Base-by-base conservation (phyloP, 2,329 filamentous ascomycete genomes). In the Colletotrichum horii region DNA sequence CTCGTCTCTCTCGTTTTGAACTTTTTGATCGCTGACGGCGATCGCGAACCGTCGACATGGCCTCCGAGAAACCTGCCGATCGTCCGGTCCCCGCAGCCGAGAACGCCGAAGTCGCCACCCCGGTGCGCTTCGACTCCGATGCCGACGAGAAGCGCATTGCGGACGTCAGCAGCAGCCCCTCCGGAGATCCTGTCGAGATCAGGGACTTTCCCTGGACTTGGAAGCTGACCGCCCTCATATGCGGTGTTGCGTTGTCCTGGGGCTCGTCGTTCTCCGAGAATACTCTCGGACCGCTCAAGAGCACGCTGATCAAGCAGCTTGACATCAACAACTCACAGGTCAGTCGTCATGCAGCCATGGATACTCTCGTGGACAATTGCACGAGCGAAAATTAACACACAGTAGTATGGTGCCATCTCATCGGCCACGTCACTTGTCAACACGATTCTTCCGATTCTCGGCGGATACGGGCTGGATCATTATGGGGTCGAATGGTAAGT, bases 201-300 rank as follows among this genome's bases (percentile, higher is more conserved):
- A 71, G 36, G n/a, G 79, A 80, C 60, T 81, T 80, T 36, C 80
- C 79, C 2, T 75, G 76, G 69, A 52, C 70, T 4, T 80, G 79
- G 79, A 80, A 80, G 48, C 38, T 78, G 8, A 78, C 67, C 2
- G 80, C 79, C 15, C 78, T 81, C 15, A 30, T 66, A 24, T 78
- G 78, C 38, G 79, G 79, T 52, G 60, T 80, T 19, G 70, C 71
- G 12, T 76, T 80, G 24, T 80, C 79, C 19, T 80, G 78, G 76
- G 79, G 79, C 28, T 80, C 79, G 9, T 80, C 79, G 1, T 80
- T 80, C 38, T 79, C 79, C 0, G 79, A 80, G 61, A 80, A 79
- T 16, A 80, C 78, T 1, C 76, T 81, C 0, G 80, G 80, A 0
- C 80, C 80, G 2, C 76, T 81, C 14, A 80, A 81, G 75, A 73